Evolutionary conservation across 805 yeast species (phyloP).

Genomic region (Schizosaccharomyces cryophilus): DNA sequence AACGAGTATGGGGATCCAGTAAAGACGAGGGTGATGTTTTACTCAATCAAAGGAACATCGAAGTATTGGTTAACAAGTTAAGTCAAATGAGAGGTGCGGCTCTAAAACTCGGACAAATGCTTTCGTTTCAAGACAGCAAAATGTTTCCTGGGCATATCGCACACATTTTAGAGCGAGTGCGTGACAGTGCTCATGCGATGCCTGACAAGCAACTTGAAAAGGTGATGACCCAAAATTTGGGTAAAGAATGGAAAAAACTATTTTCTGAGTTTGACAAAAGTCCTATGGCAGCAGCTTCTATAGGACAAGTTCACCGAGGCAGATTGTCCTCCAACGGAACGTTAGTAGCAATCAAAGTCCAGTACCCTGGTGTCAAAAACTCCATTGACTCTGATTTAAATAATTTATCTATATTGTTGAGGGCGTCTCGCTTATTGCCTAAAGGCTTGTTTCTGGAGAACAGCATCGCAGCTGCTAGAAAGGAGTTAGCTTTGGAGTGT

Average conservation of each 20-base stretch:
- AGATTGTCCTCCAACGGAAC: slow-evolving; percentile 14
- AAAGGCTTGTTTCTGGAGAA: slow-evolving; percentile 78
- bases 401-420: slow-evolving; percentile 52
- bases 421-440: slow-evolving; percentile 72
- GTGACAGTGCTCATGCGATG: slow-evolving; percentile 90
- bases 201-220: slow-evolving; percentile 70
- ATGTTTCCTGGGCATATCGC: slow-evolving; percentile 51
- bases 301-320: slow-evolving; percentile 88
- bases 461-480: slow-evolving; percentile 78
- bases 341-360: slow-evolving; percentile 73
- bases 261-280: slow-evolving; percentile 58
- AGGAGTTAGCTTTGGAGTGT: slow-evolving; percentile 91
- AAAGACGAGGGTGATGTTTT: slow-evolving; percentile 18
- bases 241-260: slow-evolving; percentile 44
- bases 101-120: slow-evolving; percentile 83
- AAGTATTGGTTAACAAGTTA: slow-evolving; percentile 64
- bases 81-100: slow-evolving; percentile 98
- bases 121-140: slow-evolving; percentile 44
- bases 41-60: slow-evolving; percentile 61
- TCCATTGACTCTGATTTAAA: slow-evolving; percentile 86
- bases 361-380: slow-evolving; percentile 88
- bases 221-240: slow-evolving; percentile 49
- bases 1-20: slow-evolving; percentile 21
- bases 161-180: slow-evolving; percentile 56
- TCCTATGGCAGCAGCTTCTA: slow-evolving; percentile 93